Percentiles rank a stretch among this genome's conserved stretches.
These are phyloP conservation scores for Raffaelea arxii DNA, from an alignment of 2,329 filamentous ascomycete species.

Conservation along the genomic window DNA sequence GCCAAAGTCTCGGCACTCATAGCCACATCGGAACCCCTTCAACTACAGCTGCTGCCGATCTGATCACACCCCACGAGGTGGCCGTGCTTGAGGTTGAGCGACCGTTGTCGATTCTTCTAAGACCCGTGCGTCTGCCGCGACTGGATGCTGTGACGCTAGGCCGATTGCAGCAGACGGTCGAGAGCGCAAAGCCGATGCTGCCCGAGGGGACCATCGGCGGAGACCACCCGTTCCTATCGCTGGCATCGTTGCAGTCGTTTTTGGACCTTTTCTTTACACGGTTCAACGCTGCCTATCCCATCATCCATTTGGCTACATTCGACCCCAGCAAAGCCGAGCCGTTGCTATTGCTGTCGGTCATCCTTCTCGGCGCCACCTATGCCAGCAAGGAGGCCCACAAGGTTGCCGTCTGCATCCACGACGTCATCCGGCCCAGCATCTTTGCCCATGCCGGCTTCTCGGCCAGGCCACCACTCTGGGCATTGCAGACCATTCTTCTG, in stretches of 20 bases:
- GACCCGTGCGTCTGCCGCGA: background rate
- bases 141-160: background rate
- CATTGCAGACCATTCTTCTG: conserved; percentile 10
- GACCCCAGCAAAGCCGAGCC: conserved; percentile 3
- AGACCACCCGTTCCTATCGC: conserved; percentile 5
- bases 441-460: conserved; percentile 11
- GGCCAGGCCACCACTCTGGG: conserved; percentile 10
- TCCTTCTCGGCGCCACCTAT: conserved; percentile 12
- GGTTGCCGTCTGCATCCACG: conserved; percentile 12
- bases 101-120: conserved; percentile 5
- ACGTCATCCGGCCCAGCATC: conserved; percentile 11
- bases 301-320: conserved; percentile 9
- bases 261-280: conserved; percentile 7
- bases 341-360: conserved; percentile 7
- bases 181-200: background rate
- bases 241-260: conserved; percentile 5
- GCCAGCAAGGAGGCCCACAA: conserved; percentile 11
- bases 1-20: no score
- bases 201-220: background rate
- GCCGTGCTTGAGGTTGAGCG: background rate
- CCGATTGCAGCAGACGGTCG: background rate
- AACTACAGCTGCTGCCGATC: no score
- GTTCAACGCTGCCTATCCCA: conserved; percentile 11
- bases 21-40: background rate
- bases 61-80: background rate